Base-by-base conservation (phyloP, 108 stramenopile species). In the Chaetoceros tenuissimus region DNA sequence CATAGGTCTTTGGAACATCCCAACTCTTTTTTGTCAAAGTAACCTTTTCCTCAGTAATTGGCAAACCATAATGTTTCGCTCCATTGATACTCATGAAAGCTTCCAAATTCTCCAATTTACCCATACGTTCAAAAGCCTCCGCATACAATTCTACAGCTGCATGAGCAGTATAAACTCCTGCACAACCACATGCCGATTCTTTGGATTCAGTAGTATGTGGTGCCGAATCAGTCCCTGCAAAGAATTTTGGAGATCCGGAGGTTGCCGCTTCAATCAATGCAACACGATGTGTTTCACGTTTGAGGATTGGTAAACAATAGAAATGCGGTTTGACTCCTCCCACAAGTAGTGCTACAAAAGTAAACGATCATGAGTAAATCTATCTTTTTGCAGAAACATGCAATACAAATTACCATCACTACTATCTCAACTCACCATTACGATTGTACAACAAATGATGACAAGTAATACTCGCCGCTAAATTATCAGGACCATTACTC, bases 381-480 rank as follows among this genome's bases (percentile, higher is more conserved):
- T 10, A 34, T n/a, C 20, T 8, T 10, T 56, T 13, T 19, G 29
- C 20, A 17, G 31, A 26, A 18, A 10, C 30, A 10, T 31, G 21
- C 30, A 13, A 62, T n/a, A 24, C 22, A 10, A 30, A 53, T 24
- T 3, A 53, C 8, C 25, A 47, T 53, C 3, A 60, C 50, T 60
- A 20, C 19, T 28, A 53, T 26, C 31, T 24, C 13, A 64, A 84
- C 70, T 78, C 77, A 77, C 82, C 82, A 71, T 98, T 99, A 5
- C 97, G 79, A 69, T 99, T 99, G 94, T 92, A 99, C 20, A 99
- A 66, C 7, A 99, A 75, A 63, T 99, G 99, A 63, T 99, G 99
- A 22, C 89, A 82, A 0, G 99, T 99, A 31, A 99, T 98, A 59
- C 89, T 94, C 16, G 97, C 98, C 30, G 78, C 87, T 55, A 98